Conservation (phyloP, 495 filamentous ascomycete species). For the Aspergillus kassunensis region DNA sequence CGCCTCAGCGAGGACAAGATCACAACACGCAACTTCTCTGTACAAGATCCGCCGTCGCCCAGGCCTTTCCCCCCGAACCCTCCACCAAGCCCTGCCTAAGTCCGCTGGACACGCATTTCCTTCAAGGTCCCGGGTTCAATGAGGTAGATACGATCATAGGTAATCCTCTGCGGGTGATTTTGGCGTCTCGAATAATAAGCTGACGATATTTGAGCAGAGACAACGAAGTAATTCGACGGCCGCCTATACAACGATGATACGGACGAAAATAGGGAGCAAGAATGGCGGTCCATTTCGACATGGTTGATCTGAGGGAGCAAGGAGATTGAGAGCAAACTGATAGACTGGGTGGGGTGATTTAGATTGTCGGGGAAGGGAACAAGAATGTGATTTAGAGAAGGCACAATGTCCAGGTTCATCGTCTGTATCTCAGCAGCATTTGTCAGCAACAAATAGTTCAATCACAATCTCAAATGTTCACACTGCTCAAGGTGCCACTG, state of each 20-base stretch:
- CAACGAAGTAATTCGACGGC: constrained; percentile 3
- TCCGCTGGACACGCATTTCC: background rate
- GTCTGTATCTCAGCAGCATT: background rate
- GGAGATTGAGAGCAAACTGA: constrained; percentile 5
- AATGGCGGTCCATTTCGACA: constrained; percentile 5
- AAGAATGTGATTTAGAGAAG: background rate
- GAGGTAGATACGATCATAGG: constrained; percentile 8
- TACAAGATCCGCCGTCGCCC: constrained; percentile 36
- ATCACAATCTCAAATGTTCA: too few relatives aligned
- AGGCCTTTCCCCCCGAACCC: constrained; percentile 41
- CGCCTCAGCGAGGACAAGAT: background rate
- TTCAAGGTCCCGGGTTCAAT: background rate
- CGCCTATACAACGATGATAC: constrained; percentile 9
- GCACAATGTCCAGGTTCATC: background rate
- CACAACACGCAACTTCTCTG: constrained; percentile 8
- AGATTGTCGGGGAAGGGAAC: constrained; percentile 4
- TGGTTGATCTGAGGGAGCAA: background rate
- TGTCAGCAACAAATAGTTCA: constrained; percentile 1
- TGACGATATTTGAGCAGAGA: background rate
- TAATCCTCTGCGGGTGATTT: background rate
- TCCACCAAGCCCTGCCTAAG: constrained; percentile 40
- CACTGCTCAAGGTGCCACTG: too few relatives aligned
- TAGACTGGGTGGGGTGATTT: constrained; percentile 6
- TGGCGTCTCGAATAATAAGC: background rate
- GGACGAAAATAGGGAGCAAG: background rate